Evolutionary conservation across 805 yeast genomes (phyloP).

Genomic region (Candida loeiensis): DNA sequence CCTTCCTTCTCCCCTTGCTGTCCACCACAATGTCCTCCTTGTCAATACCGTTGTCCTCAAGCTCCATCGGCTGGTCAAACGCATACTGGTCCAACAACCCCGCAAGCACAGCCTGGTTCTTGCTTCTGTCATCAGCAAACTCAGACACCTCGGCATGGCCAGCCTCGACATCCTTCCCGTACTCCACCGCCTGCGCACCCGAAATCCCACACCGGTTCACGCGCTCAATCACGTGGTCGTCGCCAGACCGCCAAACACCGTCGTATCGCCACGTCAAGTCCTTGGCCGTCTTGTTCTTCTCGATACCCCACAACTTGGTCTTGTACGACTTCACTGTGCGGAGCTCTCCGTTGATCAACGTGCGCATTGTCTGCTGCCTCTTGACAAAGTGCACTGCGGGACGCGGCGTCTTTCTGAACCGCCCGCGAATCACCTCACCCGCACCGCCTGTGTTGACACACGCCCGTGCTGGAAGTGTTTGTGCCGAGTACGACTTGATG

Average conservation of each 20-base stretch:
- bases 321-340: conserved; percentile 60
- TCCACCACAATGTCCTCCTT: conserved; percentile 35
- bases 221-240: conserved; percentile 73
- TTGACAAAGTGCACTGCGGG: conserved; percentile 33
- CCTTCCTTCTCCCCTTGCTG: conserved; percentile 34
- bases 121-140: conserved; percentile 19
- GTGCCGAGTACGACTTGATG: conserved; percentile 33
- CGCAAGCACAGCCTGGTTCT: conserved; percentile 33
- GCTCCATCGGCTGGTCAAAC: conserved; percentile 35
- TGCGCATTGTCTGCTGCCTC: conserved; percentile 61
- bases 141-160: conserved; percentile 7
- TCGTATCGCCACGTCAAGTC: conserved; percentile 66
- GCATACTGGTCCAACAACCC: conserved; percentile 29
- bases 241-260: conserved; percentile 77
- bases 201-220: conserved; percentile 26
- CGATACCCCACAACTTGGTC: conserved; percentile 88
- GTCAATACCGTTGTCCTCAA: conserved; percentile 31
- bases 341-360: conserved; percentile 53
- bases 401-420: conserved; percentile 57
- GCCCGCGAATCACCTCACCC: conserved; percentile 50
- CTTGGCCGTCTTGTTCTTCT: conserved; percentile 56
- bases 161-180: conserved; percentile 17
- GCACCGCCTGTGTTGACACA: conserved; percentile 28
- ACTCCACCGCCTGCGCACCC: conserved; percentile 22
- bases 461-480: conserved; percentile 26